Conservation (phyloP, 1,139 yeast species). For the Suhomyces anneliseae region DNA sequence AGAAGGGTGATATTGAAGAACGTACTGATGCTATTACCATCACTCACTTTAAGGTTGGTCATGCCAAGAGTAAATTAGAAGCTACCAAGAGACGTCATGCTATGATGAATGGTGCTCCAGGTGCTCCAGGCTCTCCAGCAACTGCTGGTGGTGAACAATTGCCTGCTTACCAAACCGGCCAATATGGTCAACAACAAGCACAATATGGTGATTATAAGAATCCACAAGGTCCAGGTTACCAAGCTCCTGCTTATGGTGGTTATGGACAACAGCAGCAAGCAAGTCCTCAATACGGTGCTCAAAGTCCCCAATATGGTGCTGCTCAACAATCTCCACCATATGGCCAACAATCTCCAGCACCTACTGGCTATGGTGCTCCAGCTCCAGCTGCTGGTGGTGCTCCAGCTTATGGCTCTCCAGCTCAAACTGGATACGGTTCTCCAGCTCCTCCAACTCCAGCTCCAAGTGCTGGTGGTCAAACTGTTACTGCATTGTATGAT, state of each 20-base stretch:
- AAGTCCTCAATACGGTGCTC: slow-evolving; percentile 9
- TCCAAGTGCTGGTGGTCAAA: slow-evolving; percentile 45
- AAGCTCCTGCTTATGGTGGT: slow-evolving; percentile 10
- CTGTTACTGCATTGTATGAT: slow-evolving; percentile 76
- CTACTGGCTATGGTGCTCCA: slow-evolving; percentile 14
- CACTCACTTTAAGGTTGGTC: slow-evolving; percentile 87
- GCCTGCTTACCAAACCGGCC: slow-evolving; percentile 23
- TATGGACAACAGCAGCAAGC: slow-evolving; percentile 18
- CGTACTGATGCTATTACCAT: slow-evolving; percentile 81
- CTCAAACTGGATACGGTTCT: slow-evolving; percentile 18
- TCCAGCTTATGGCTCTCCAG: slow-evolving; percentile 11
- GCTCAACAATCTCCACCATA: slow-evolving; percentile 19
- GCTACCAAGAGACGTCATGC: slow-evolving; percentile 78
- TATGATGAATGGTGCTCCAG: slow-evolving; percentile 31
- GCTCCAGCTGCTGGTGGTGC: slow-evolving; percentile 15
- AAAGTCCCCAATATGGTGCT: slow-evolving; percentile 12
- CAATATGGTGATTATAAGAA: slow-evolving; percentile 22
- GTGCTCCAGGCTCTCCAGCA: slow-evolving; percentile 30
- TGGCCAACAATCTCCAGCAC: slow-evolving; percentile 6
- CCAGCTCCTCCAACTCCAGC: slow-evolving; percentile 28
- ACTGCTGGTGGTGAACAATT: slow-evolving; percentile 20
- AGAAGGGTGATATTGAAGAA: slow-evolving; percentile 91
- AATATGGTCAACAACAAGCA: slow-evolving; percentile 25
- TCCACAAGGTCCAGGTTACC: slow-evolving; percentile 16
- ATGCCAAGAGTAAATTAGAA: slow-evolving; percentile 80